Evolutionary conservation across 2,329 filamentous ascomycete species (phyloP).

Genomic region (Monosporascus sp.): DNA sequence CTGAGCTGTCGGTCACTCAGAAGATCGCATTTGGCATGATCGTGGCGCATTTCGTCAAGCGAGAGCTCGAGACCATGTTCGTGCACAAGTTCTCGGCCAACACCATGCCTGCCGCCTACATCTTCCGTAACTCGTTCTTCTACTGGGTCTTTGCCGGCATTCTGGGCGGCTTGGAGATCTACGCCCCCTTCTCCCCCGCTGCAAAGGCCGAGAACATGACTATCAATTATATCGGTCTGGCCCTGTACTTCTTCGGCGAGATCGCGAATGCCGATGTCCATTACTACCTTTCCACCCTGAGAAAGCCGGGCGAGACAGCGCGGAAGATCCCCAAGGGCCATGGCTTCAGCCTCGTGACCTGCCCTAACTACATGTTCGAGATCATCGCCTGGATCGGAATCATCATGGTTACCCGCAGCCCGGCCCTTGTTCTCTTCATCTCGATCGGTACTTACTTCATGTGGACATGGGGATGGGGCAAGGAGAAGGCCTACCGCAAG

Average conservation of each 20-base stretch:
- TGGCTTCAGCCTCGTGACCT: conserved; percentile 82
- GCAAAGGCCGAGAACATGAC: conserved; percentile 44
- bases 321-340: conserved; percentile 83
- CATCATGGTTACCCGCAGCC: conserved; percentile 72
- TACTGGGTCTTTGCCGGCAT: conserved; percentile 87
- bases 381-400: conserved; percentile 81
- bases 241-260: conserved; percentile 73
- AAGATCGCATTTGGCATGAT: conserved; percentile 70
- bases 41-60: conserved; percentile 83
- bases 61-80: conserved; percentile 90
- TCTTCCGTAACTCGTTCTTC: conserved; percentile 92
- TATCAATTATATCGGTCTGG: conserved; percentile 63
- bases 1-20: conserved; percentile 62
- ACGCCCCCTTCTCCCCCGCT: conserved; percentile 67
- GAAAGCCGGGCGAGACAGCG: conserved; percentile 75
- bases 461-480: conserved; percentile 83
- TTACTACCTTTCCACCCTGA: conserved; percentile 69
- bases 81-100: conserved; percentile 91
- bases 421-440: conserved; percentile 73
- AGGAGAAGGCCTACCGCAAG: conserved; percentile 83
- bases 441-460: conserved; percentile 71
- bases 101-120: conserved; percentile 87
- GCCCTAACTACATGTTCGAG: conserved; percentile 97
- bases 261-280: conserved; percentile 77
- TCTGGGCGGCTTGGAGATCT: conserved; percentile 79